phyloP scores from a whole-genome alignment of 2,329 filamentous ascomycete genomes.

The Exophiala xenobiotica region DNA sequence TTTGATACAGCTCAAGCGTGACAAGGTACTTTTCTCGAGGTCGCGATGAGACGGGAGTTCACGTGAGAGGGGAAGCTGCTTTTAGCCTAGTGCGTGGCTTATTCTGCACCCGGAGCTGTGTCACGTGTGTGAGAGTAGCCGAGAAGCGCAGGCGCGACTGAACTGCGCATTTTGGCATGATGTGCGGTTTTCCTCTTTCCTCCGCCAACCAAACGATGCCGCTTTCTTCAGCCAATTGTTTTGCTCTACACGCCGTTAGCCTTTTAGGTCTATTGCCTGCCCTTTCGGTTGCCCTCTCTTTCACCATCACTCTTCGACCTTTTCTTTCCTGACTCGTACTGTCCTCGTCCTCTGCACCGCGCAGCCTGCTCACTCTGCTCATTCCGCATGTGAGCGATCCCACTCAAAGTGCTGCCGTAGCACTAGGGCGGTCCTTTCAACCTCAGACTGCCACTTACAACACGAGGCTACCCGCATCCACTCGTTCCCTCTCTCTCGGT shows the following conservation, averaged over 20 bases:
- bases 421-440: slow-evolving; percentile 22
- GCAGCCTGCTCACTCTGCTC: neutral
- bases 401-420: slow-evolving; percentile 15
- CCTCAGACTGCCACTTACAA: slow-evolving; percentile 10
- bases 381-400: slow-evolving; percentile 23
- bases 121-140: too few relatives aligned
- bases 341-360: slow-evolving; percentile 13
- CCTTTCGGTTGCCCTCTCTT: slow-evolving; percentile 21
- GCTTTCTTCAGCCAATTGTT: slow-evolving; percentile 4
- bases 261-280: slow-evolving; percentile 15
- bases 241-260: slow-evolving; percentile 4
- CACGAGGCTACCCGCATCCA: slow-evolving; percentile 21
- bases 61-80: slow-evolving; percentile 2
- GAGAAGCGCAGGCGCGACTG: too few relatives aligned
- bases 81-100: neutral
- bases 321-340: slow-evolving; percentile 26
- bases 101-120: too few relatives aligned
- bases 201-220: neutral
- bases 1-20: neutral
- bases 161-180: neutral
- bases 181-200: neutral
- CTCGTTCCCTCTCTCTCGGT: slow-evolving; percentile 22
- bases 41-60: neutral
- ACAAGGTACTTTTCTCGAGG: neutral
- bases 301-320: slow-evolving; percentile 23